Percentiles rank a stretch among this genome's conserved stretches.
Conservation (phyloP, 129 eudicot species). For the Flaveria bidentis region DNA sequence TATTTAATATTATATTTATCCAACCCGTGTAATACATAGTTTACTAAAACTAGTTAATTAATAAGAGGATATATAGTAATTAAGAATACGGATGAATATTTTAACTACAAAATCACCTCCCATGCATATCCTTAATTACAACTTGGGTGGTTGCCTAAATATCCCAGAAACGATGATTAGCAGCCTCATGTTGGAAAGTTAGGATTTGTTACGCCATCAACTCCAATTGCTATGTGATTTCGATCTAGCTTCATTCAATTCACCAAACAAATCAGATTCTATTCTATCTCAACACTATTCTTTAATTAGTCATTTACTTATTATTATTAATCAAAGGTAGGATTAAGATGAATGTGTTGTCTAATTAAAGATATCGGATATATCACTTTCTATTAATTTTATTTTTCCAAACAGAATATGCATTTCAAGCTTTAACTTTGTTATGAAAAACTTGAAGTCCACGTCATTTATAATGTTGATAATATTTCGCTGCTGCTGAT, state of each 20-base stretch:
- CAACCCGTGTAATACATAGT: too few relatives aligned
- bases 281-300: conserved; percentile 22
- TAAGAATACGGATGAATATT: neutral
- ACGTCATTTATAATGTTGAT: too few relatives aligned
- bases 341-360: conserved; percentile 26
- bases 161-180: conserved; percentile 5
- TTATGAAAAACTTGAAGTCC: neutral
- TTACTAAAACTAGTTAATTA: neutral
- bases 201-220: conserved; percentile 20
- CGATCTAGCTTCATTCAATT: neutral
- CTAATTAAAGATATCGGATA: neutral
- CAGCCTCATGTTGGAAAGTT: conserved; percentile 23
- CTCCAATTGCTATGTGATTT: conserved; percentile 27
- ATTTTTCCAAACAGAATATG: neutral
- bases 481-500: too few relatives aligned
- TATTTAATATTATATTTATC: too few relatives aligned
- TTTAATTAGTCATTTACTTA: neutral
- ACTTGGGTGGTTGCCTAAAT: neutral
- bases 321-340: neutral
- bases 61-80: neutral
- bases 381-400: too few relatives aligned
- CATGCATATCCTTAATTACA: neutral
- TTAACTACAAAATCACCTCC: neutral
- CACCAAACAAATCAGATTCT: conserved; percentile 31
- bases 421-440: neutral